Percentiles rank a stretch among this genome's conserved stretches.
These are phyloP conservation scores for Arthroderma sp. DNA, from an alignment of 2,329 filamentous ascomycete species.

Conservation along the genomic window DNA sequence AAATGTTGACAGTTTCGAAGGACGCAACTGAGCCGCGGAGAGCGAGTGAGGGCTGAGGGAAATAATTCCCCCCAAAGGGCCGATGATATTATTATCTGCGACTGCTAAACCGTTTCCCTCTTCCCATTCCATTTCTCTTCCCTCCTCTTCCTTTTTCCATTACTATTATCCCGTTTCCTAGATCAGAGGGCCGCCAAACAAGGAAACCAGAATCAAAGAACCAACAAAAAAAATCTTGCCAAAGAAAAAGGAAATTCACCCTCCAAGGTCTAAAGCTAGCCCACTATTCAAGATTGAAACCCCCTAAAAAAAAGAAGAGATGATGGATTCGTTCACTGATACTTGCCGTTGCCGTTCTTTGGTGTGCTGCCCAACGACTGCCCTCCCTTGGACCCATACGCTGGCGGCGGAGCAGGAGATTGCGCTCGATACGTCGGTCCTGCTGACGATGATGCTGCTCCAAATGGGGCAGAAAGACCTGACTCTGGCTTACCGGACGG, in stretches of 20 bases:
- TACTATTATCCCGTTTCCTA: neutral
- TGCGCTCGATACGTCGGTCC: conserved; percentile 16
- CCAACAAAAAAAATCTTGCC: neutral
- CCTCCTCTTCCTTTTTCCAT: neutral
- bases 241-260: conserved; percentile 4
- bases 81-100: neutral
- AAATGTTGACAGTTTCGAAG: neutral
- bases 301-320: neutral
- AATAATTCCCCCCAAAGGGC: neutral
- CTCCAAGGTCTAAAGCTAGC: neutral
- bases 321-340: conserved; percentile 7
- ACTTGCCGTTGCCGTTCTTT: conserved; percentile 26
- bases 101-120: too few relatives aligned
- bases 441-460: conserved; percentile 2
- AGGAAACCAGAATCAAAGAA: neutral
- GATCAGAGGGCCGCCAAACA: neutral
- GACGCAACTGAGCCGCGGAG: neutral
- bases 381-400: conserved; percentile 29
- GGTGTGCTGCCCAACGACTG: conserved; percentile 24
- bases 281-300: conserved; percentile 3
- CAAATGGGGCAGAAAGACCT: neutral
- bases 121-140: neutral
- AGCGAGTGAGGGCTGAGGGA: neutral
- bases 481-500: neutral
- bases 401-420: conserved; percentile 30